Base-by-base conservation (phyloP, 2,329 filamentous ascomycete genomes). In the Thielaviopsis musarum region DNA sequence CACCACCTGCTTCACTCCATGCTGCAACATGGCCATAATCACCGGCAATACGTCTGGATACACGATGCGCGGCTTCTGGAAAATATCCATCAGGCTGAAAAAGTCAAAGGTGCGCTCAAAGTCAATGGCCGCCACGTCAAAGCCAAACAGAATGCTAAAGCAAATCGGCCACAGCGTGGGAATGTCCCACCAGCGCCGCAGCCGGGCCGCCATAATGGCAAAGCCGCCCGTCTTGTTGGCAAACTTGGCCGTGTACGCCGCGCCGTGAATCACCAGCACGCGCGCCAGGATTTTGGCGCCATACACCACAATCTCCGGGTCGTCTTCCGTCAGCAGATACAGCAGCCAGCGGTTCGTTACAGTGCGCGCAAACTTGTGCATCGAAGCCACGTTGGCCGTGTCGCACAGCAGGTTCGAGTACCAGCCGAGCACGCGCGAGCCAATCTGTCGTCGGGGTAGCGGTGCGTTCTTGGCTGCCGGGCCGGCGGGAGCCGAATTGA, bases 341-440 rank as follows among this genome's bases (percentile, higher is more conserved):
- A 98, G 74, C 15, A 95, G 79, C 91, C 91, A 96, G 85, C 91
- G 95, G 65, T 95, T 95, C 22, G 91, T 96, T 9, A 98, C 91
- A 1, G 91, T 94, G 67, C 86, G 87, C 5, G 90, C 88, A 74
- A 98, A 97, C 66, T 90, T 93, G 67, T 84, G 82, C 59, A 95
- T 86, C 62, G 85, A 83, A 15, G 75, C 75, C 10, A 78, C 72
- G 64, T 84, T 88, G 22, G 78, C 78, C 65, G 82, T 81, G 62
- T 88, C 83, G 66, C 90, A 95, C 10, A 96, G 74, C 12, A 95
- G 76, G 26, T 83, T 78, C 7, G 85, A 80, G 67, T 93, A 91
- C 71, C 95, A 83, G 63, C 81, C 81, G 21, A 96, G 73, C 58
- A 96, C 80, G 63, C 80, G 83, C 45, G 84, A 77, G 7, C 88